Percentiles rank a stretch among this genome's conserved stretches.
Evolutionary conservation across 2,329 filamentous ascomycete species (phyloP).

Genomic region (Coniochaeta sp.): DNA sequence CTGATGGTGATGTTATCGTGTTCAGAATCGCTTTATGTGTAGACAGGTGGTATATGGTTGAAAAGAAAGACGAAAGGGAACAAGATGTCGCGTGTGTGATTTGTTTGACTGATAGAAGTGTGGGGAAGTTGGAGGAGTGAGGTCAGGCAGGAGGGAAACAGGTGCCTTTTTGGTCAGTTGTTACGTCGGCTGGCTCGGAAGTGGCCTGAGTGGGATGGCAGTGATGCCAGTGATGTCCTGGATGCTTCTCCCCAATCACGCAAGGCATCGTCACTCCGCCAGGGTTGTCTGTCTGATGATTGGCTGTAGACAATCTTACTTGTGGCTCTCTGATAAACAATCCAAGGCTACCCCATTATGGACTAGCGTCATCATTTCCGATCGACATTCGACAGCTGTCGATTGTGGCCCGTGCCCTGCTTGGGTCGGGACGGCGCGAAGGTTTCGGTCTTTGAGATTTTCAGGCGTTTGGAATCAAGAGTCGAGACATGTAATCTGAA

Average conservation of each 20-base stretch:
- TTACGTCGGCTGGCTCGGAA: neutral
- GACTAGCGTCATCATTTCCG: too few species aligned
- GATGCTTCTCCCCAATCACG: neutral
- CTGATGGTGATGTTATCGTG: slow-evolving; percentile 1
- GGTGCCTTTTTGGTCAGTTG: neutral
- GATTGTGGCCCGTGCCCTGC: neutral
- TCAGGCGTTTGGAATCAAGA: neutral
- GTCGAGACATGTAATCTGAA: neutral
- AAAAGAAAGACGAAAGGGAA: neutral
- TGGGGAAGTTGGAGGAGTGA: neutral
- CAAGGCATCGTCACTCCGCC: neutral
- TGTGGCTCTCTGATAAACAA: neutral
- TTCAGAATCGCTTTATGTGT: neutral
- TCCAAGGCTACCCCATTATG: too few species aligned
- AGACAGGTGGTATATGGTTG: neutral
- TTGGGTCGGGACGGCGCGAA: neutral
- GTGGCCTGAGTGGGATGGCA: too few species aligned
- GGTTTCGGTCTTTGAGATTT: neutral
- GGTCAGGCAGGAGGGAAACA: neutral
- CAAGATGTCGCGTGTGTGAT: neutral
- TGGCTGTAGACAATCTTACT: neutral
- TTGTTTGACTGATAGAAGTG: neutral
- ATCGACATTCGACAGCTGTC: too few species aligned
- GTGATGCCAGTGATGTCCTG: too few species aligned
- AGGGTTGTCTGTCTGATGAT: neutral